phyloP scores from a whole-genome alignment of 2,329 filamentous ascomycete genomes.

The Colletotrichum sp. region DNA sequence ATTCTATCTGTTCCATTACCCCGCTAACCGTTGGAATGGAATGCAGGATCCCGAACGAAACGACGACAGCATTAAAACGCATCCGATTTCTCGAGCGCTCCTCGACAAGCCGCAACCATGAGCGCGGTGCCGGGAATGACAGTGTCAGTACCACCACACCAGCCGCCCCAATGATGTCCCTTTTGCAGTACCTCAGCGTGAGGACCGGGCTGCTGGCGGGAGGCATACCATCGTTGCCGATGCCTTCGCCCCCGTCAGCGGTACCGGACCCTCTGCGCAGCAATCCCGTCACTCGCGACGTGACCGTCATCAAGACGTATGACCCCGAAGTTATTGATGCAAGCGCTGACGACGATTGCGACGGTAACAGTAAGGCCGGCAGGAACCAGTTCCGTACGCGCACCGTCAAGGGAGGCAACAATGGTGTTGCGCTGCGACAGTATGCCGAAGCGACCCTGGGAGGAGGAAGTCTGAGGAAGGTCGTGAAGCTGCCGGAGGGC shows the following conservation, averaged over 20 bases:
- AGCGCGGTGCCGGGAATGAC: slow-evolving; percentile 13
- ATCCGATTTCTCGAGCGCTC: slow-evolving; percentile 4
- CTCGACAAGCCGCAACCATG: slow-evolving; percentile 12
- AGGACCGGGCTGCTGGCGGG: slow-evolving; percentile 25
- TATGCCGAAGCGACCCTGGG: slow-evolving; percentile 98
- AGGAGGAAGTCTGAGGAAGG: slow-evolving; percentile 92
- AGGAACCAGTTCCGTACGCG: slow-evolving; percentile 87
- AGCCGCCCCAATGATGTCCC: slow-evolving; percentile 14
- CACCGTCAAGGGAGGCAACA: slow-evolving; percentile 81
- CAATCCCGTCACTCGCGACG: slow-evolving; percentile 18
- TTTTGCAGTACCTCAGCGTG: slow-evolving; percentile 22
- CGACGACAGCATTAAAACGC: slow-evolving; percentile 12
- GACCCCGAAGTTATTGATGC: slow-evolving; percentile 28
- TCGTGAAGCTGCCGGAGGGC: slow-evolving; percentile 94
- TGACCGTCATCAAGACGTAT: slow-evolving; percentile 20
- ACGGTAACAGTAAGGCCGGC: slow-evolving; percentile 71
- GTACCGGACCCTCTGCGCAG: slow-evolving; percentile 19
- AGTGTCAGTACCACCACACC: slow-evolving; percentile 22
- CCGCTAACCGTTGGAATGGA: slow-evolving; percentile 48
- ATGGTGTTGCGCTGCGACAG: slow-evolving; percentile 87
- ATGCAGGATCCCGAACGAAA: slow-evolving; percentile 2
- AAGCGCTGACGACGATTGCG: slow-evolving; percentile 25
- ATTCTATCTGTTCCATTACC: slow-evolving; percentile 33
- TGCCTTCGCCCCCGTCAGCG: slow-evolving; percentile 1
- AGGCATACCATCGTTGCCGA: slow-evolving; percentile 3